Conservation (phyloP, 257 asterid genomes). For the Avicennia marina region DNA sequence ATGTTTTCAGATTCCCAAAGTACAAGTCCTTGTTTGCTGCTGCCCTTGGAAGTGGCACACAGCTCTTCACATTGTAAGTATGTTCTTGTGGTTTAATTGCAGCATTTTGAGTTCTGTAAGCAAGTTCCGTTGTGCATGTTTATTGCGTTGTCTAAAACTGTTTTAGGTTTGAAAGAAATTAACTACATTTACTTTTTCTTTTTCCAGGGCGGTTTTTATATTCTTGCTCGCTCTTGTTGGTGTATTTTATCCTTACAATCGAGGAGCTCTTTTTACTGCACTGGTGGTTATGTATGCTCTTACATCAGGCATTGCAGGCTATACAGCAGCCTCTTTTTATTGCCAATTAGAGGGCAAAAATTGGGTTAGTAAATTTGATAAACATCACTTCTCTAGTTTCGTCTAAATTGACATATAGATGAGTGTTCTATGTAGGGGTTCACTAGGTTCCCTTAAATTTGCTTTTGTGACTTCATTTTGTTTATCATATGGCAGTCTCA, state of each 20-base stretch:
- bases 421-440: no score
- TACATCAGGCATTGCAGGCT: conserved; percentile 63
- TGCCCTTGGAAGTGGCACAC: conserved; percentile 66
- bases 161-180: not conserved
- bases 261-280: conserved; percentile 58
- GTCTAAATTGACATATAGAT: no score
- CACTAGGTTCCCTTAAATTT: no score
- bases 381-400: no score
- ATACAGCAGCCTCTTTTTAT: conserved; percentile 56
- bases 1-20: conserved; percentile 62
- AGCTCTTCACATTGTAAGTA: conserved; percentile 60
- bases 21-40: conserved; percentile 59
- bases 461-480: no score
- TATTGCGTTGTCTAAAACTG: not conserved
- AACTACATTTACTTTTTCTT: not conserved
- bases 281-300: conserved; percentile 57
- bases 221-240: conserved; percentile 64
- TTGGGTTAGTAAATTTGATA: conserved; percentile 39
- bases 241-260: conserved; percentile 60
- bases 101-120: not conserved
- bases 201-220: conserved; percentile 47
- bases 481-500: no score
- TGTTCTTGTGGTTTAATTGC: not conserved
- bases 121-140: not conserved
- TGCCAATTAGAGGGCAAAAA: conserved; percentile 69